Conservation (phyloP, 2,329 filamentous ascomycete genomes). For the Tolypocladium tundrense region DNA sequence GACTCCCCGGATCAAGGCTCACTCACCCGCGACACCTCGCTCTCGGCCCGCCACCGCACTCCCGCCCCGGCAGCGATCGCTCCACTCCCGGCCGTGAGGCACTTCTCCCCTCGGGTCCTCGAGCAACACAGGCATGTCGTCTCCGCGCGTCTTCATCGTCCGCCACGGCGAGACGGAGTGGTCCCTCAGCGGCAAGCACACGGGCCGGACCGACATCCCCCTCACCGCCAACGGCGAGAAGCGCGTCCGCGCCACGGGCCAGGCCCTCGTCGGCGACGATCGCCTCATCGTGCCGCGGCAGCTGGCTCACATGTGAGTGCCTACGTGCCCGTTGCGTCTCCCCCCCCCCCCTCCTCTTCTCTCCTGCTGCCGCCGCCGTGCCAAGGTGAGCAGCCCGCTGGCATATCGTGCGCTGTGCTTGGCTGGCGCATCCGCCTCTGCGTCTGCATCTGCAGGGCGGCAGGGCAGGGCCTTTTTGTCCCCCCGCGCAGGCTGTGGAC, state of each 20-base stretch:
- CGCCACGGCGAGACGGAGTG: slow-evolving; percentile 95
- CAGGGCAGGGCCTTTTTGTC: background rate
- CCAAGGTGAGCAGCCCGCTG: background rate
- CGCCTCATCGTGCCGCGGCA: slow-evolving; percentile 75
- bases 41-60: background rate
- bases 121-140: slow-evolving; percentile 19
- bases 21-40: background rate
- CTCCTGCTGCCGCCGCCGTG: background rate
- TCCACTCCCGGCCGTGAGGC: background rate
- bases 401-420: background rate
- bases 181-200: slow-evolving; percentile 80
- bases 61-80: background rate
- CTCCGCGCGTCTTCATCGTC: slow-evolving; percentile 69
- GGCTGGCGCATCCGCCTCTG: background rate
- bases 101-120: background rate
- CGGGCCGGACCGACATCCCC: slow-evolving; percentile 75
- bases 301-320: slow-evolving; percentile 66
- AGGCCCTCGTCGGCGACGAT: slow-evolving; percentile 74
- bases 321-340: background rate
- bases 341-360: background rate
- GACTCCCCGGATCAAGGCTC: background rate
- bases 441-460: background rate
- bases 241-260: slow-evolving; percentile 64
- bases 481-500: background rate
- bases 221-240: slow-evolving; percentile 74